Conservation (phyloP, 306 rosid genomes). For the Citrullus amarus region DNA sequence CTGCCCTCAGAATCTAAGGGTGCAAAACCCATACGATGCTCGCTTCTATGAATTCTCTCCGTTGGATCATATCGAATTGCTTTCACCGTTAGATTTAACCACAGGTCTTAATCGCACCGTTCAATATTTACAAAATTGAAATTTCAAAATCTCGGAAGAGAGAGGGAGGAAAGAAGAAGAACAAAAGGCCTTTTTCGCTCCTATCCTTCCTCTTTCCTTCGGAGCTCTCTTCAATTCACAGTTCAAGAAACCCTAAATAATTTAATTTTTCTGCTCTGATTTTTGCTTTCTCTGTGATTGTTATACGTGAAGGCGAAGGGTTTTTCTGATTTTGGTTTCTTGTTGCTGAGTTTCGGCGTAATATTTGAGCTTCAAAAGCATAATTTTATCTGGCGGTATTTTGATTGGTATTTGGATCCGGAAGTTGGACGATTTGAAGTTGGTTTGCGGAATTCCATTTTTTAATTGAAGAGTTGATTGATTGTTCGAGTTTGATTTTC, state of each 20-base stretch:
- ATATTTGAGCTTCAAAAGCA: constrained; percentile 31
- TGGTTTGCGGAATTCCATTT: constrained; percentile 8
- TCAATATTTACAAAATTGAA: constrained; percentile 59
- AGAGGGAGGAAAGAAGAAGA: constrained; percentile 77
- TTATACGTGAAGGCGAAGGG: constrained; percentile 14
- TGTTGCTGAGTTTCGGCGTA: constrained; percentile 21
- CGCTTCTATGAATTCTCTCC: constrained; percentile 42
- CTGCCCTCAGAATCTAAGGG: constrained; percentile 34
- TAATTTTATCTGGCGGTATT: constrained; percentile 6
- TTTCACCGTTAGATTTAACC: constrained; percentile 30
- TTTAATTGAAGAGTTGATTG: not conserved
- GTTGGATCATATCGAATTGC: constrained; percentile 6
- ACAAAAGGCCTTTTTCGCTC: constrained; percentile 27
- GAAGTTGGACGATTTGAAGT: constrained; percentile 27
- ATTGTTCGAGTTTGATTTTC: constrained; percentile 18
- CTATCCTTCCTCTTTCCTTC: constrained; percentile 17
- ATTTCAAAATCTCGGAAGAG: constrained; percentile 85
- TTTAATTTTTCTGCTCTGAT: constrained; percentile 8
- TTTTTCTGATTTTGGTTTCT: constrained; percentile 16
- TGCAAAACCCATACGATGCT: not conserved
- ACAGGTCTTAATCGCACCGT: constrained; percentile 39
- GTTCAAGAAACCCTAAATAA: constrained; percentile 14
- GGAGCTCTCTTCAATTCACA: constrained; percentile 12
- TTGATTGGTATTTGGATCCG: constrained; percentile 37
- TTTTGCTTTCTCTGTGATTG: not conserved